These are phyloP conservation scores for Podila epicladia DNA, from an alignment of 192 early-diverging fungal species.

Conservation along the genomic window DNA sequence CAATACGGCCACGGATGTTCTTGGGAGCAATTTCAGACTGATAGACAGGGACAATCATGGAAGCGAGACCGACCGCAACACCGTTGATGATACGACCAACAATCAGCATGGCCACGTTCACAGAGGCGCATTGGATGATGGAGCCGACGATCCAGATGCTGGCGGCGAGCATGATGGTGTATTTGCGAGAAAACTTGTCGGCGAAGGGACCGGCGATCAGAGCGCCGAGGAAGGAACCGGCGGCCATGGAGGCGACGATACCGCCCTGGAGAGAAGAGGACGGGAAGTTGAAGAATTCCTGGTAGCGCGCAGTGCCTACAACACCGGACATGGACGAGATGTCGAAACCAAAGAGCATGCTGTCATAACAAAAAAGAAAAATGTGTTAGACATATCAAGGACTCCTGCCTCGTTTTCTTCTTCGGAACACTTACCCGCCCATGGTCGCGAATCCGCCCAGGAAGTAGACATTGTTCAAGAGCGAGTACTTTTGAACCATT, in stretches of 20 bases:
- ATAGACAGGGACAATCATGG: constrained; percentile 77
- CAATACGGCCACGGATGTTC: constrained; percentile 85
- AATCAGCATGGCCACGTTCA: constrained; percentile 70
- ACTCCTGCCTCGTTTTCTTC: not conserved
- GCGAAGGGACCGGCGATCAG: constrained; percentile 72
- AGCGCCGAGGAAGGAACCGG: constrained; percentile 82
- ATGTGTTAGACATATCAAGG: too few relatives aligned
- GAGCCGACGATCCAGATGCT: constrained; percentile 79
- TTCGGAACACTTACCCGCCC: constrained; percentile 43
- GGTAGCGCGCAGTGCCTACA: constrained; percentile 60
- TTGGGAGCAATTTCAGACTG: constrained; percentile 87
- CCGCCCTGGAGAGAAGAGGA: constrained; percentile 65
- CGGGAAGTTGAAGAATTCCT: constrained; percentile 65
- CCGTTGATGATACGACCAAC: constrained; percentile 85
- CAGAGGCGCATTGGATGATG: constrained; percentile 72
- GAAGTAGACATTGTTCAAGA: constrained; percentile 49
- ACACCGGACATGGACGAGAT: constrained; percentile 64
- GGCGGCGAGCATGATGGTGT: constrained; percentile 71
- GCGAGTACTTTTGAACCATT: constrained; percentile 21
- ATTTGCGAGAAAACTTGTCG: constrained; percentile 75
- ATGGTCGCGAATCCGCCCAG: constrained; percentile 60
- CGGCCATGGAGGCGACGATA: constrained; percentile 72
- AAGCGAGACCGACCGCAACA: constrained; percentile 80
- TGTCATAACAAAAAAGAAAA: too few relatives aligned
- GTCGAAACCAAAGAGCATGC: constrained; percentile 66